A percentile compares a stretch with the other conserved stretches of the same genome.
These are phyloP conservation scores for Aspergillus sergii DNA, from an alignment of 2,329 filamentous ascomycete genomes.

Conservation along the genomic window DNA sequence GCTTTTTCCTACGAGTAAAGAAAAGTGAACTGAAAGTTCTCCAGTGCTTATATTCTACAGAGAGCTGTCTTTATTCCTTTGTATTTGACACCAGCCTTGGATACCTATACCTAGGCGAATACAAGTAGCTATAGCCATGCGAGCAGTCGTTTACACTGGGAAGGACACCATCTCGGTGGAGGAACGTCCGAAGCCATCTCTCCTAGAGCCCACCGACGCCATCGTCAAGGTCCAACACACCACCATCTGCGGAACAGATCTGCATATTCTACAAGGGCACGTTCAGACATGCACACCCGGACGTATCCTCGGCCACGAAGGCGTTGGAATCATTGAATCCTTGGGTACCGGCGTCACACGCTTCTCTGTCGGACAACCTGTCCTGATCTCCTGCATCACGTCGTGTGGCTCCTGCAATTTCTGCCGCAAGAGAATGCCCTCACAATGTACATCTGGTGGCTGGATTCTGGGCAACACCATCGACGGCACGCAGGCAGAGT, in stretches of 20 bases:
- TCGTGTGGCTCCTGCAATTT: conserved; percentile 55
- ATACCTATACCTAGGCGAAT: neutral
- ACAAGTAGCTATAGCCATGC: conserved; percentile 33
- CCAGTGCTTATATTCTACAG: neutral
- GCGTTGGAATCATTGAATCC: conserved; percentile 53
- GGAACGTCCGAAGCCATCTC: conserved; percentile 44
- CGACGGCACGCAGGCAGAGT: conserved; percentile 59
- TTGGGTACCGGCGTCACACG: conserved; percentile 49
- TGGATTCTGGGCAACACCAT: conserved; percentile 59
- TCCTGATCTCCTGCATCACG: conserved; percentile 57
- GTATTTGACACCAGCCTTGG: neutral
- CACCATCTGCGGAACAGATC: conserved; percentile 57
- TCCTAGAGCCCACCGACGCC: conserved; percentile 48
- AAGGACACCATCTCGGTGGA: conserved; percentile 29
- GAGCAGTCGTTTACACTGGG: conserved; percentile 45
- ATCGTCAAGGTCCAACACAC: conserved; percentile 51
- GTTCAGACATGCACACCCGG: conserved; percentile 52
- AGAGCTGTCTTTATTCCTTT: neutral
- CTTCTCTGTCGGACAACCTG: conserved; percentile 54
- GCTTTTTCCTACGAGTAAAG: neutral
- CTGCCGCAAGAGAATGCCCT: conserved; percentile 56
- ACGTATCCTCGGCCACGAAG: conserved; percentile 56
- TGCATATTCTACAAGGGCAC: conserved; percentile 58
- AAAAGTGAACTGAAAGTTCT: neutral
- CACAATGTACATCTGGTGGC: conserved; percentile 57